Base-by-base conservation (phyloP, 2,329 filamentous ascomycete species). In the Paraphaeosphaeria minitans region DNA sequence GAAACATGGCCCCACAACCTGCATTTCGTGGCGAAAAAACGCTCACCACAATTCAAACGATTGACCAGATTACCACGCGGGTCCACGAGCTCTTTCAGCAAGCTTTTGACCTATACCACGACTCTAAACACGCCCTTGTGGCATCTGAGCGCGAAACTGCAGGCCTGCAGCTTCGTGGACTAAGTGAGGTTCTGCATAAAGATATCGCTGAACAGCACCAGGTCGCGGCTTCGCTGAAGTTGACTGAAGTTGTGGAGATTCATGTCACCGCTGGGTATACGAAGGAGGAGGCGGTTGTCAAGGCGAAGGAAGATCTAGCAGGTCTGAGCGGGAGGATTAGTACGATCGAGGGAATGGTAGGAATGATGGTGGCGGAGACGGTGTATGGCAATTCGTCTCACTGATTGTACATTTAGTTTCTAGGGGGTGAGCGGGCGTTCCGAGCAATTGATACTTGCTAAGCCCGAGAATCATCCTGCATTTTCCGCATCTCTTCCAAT, bases 401-500 rank as follows among this genome's bases (percentile, higher is more conserved):
- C 4, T 29, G 10, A 31, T 6, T 31, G 4, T 29, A 29, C 27
- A 4, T 12, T 31, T 31, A 2, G 29, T 31, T 5, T 31, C 29
- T 31, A 31, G 29, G 29, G 29, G 24, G 24, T 27, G 24, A 27
- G 24, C 24, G 24, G 24, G 24, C 24, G 6, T 6, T 6, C 13
- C 16, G 6, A 12, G 19, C 14, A 16, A 16, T 7, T 16, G 22
- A 46, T 13, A 5, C 52, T 4, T 51, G 37, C 59, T 46, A 68
- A 10, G 65, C 63, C 19, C 29, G 58, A 0, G 66, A 68, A 54
- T 82, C 78, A 27, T 68, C 55, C 49, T 63, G 72, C 71, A 82
- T 74, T 65, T 67, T 63, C 63, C 62, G 67, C 55, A 85, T 59
- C 45, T 77, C 77, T 14, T 57, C 60, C n/a, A 86, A 61, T 8